A percentile compares a stretch with the other conserved stretches of the same genome.
Evolutionary conservation across 495 filamentous ascomycete species (phyloP).

Genomic region (Trichoderma gamsii): DNA sequence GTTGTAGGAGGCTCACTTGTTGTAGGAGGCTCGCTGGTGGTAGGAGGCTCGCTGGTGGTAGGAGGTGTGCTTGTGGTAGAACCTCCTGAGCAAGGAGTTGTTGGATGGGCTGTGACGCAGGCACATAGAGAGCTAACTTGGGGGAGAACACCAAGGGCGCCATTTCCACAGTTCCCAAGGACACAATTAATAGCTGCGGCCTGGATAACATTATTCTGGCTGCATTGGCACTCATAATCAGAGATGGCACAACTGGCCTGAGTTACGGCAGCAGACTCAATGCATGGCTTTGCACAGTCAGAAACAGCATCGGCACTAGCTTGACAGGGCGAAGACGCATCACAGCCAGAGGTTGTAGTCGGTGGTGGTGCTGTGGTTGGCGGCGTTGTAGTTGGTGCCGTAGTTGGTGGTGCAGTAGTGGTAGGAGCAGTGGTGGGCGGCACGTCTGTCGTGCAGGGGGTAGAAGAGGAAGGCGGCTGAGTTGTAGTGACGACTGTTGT

Average conservation of each 20-base stretch:
- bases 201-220: constrained; percentile 2
- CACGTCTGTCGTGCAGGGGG: not conserved
- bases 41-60: not conserved
- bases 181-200: not conserved
- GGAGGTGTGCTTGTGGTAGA: not conserved
- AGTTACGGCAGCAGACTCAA: not conserved
- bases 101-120: constrained; percentile 13
- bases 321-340: not conserved
- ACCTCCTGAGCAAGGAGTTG: not conserved
- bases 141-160: not conserved
- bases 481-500: not conserved
- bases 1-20: too few relatives aligned
- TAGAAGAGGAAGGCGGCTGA: not conserved
- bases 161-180: not conserved
- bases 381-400: not conserved
- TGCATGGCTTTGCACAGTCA: not conserved
- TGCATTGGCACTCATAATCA: constrained; percentile 20
- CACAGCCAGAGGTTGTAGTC: not conserved
- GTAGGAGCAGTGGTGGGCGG: not conserved
- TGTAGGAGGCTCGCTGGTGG: not conserved
- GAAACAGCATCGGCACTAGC: not conserved
- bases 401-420: not conserved
- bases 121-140: constrained; percentile 14
- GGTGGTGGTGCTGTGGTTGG: not conserved
- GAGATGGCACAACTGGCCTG: not conserved